Evolutionary conservation across 2,329 filamentous ascomycete genomes (phyloP), one percentile per base, ranked within the genome.

Genomic region (Aspergillus sergii): DNA sequence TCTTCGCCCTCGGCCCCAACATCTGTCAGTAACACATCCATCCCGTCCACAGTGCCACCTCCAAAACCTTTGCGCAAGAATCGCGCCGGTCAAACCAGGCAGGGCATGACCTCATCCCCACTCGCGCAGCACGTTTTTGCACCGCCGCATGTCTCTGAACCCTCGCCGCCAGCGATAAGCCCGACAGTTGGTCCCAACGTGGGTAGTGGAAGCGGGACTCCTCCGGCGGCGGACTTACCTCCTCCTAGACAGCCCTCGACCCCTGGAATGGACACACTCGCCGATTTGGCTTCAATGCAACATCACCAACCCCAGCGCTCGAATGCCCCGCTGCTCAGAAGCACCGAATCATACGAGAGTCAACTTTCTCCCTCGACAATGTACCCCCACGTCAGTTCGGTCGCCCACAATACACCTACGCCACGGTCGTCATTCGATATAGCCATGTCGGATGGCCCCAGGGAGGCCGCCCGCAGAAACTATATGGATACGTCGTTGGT

Each of bases 211-310:
- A 77, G 68, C 59, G 78, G 74, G 53, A 79, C 79, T 36, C 74
- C 78, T 4, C 73, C 75, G 21, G 72, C 73, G 21, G 69, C 71
- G 45, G 74, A 78, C 9, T 70, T 74, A 39, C 72, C 73, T 50
- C 69, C 75, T n/a, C 71, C 75, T 26, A 74, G 79, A 65, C 77
- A 80, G 45, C 73, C 78, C 2, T 80, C 81, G 14, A 81, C 80
- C 5, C 76, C 79, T 3, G 80, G 79, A n/a, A 82, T 83, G 75
- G 81, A 83, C 65, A 79, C 79, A n/a, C 69, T 83, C 59, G 80
- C 80, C 32, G 81, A 83, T 64, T 70, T 82, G 34, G 80, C 81
- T 43, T 79, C 80, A 16, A 80, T 82, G 75, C 81, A 82, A 69
- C 79, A 79, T 60, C 80, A 81, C 58, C 79, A 81, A 61, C 76